phyloP scores from a whole-genome alignment of 306 rosid species.

The Heteromeles arbutifolia region DNA sequence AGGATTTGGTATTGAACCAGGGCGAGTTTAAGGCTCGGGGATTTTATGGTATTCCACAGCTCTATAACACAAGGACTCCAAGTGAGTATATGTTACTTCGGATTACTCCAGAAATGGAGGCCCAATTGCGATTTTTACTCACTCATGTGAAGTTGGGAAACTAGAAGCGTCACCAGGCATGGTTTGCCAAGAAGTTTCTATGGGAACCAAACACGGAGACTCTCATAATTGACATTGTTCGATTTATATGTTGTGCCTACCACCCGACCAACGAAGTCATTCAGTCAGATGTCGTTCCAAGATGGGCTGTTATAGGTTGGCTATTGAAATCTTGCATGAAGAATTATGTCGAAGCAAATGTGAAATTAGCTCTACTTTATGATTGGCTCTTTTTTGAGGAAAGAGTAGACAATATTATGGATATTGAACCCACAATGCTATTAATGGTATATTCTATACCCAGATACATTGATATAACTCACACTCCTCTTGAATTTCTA shows the following conservation, averaged over 20 bases:
- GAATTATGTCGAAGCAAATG: conserved; percentile 44
- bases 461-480: conserved; percentile 47
- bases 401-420: conserved; percentile 60
- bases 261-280: conserved; percentile 82
- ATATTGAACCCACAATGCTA: conserved; percentile 76
- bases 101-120: conserved; percentile 74
- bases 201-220: conserved; percentile 46
- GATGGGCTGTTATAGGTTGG: conserved; percentile 94
- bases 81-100: conserved; percentile 50
- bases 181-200: conserved; percentile 69
- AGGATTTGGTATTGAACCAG: conserved; percentile 46
- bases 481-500: conserved; percentile 59
- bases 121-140: conserved; percentile 55
- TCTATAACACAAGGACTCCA: conserved; percentile 53
- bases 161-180: conserved; percentile 60
- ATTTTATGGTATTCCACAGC: conserved; percentile 49
- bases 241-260: conserved; percentile 77
- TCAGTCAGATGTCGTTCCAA: conserved; percentile 70
- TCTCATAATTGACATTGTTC: conserved; percentile 55
- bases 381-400: conserved; percentile 87
- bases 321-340: conserved; percentile 52
- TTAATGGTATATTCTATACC: conserved; percentile 70
- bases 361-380: conserved; percentile 64
- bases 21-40: conserved; percentile 31
- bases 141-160: conserved; percentile 64